Evolutionary conservation across 148 eudicot species (phyloP), one percentile per base, ranked within the genome.

Genomic region (Rheum nobile): DNA sequence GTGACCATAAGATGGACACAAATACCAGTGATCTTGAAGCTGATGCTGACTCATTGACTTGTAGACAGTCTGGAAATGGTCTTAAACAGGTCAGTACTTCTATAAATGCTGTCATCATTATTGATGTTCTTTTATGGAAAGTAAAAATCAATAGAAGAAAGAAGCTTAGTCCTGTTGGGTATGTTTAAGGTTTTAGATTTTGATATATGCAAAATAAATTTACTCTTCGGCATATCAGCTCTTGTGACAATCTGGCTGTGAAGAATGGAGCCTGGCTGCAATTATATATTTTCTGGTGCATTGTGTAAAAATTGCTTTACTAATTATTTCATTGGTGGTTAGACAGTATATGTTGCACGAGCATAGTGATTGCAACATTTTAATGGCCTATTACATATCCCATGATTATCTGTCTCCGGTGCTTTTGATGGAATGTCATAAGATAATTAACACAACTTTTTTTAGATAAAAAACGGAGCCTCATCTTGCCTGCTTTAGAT

Each of bases 21-120:
- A 82, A 86, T 79, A 76, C 83, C 75, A 87, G 89, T 73, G 98
- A 95, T 69, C 96, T 95, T 61, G 98, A 95, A 77, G 96, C 97
- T 69, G 98, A 95, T 87, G 98, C 97, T 71, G 97, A 95, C 85
- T 94, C 98, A 74, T 80, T 91, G 72, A 84, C 84, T 44, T 87
- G 93, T 70, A 80, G 89, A 79, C 88, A 86, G 78, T 85, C 97
- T 72, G 91, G 97, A 73, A 86, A 87, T 84, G 84, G 90, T 73
- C 77, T 76, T 68, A 90, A 89, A 78, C 77, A 76, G 93, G 98
- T 91, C 22, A 55, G 38, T 16, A 54, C 13, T 44, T 74, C 61
- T 31, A 12, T 72, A 24, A 6, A 59, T 11, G 37, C 28, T 61
- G 3, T 28, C 68, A 29, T 61, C 37, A 61, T 61, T 5, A 11